Base-by-base conservation (phyloP, 352 stramenopile species). In the Phytophthora cactorum region DNA sequence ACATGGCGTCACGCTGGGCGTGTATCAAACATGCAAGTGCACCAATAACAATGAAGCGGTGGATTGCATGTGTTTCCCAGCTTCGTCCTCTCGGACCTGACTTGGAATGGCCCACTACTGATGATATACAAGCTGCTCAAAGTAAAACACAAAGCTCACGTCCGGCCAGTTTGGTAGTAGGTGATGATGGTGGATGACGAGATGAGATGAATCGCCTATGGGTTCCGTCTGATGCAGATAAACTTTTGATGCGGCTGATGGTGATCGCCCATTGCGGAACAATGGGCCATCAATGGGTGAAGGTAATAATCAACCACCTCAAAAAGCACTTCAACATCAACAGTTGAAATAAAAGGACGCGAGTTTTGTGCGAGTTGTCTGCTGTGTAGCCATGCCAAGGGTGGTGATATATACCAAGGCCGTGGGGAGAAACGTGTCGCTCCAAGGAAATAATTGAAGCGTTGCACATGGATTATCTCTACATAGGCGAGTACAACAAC, bases 261-360 rank as follows among this genome's bases (percentile, higher is more conserved):
- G 47, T 53, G 22, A 66, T 66, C 22, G n/a, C 49, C 28, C 49
- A 66, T n/a, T 66, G 59, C 56, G 59, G 59, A 2, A 38, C 46
- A 44, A 55, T 57, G 47, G 47, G 36, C 10, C 58, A 65, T 56
- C 36, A 25, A n/a, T 46, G 22, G 28, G 47, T 55, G 34, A 39
- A 59, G 15, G 29, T 56, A 4, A 65, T 59, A 36, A 38, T 53
- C 34, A 65, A 57, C 47, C 38, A 54, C 27, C 50, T 59, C 47
- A 17, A 53, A 47, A 41, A 53, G 31, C 50, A 62, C 27, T 49
- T 59, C 49, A 9, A 12, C 5, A 49, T 59, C 8, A 28, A 2
- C 52, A 53, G 4, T n/a, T 66, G 39, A 47, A 12, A 15, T 3
- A 14, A 63, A 63, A 55, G 39, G 49, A 41, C 49, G 49, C 3